Percentiles rank a stretch among this genome's conserved stretches.
Evolutionary conservation across 2,329 filamentous ascomycete species (phyloP).

Genomic region (Tolypocladium paradoxum): DNA sequence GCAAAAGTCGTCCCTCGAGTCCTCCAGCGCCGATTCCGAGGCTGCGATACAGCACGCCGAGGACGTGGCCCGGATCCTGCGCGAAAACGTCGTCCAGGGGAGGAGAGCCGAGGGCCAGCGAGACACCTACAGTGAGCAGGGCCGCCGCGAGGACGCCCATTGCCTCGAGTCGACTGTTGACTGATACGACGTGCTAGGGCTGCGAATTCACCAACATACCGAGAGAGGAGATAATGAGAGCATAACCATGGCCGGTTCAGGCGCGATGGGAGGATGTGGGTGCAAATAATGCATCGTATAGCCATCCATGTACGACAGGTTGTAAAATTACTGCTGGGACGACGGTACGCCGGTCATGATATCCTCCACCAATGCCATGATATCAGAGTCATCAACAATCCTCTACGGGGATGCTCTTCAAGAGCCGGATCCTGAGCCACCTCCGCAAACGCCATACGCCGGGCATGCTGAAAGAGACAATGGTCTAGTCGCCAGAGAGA

Average conservation of each 20-base stretch:
- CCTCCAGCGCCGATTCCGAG: constrained; percentile 45
- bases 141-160: background rate
- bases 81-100: constrained; percentile 85
- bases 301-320: constrained; percentile 9
- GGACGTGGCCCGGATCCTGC: constrained; percentile 69
- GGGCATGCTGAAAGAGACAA: constrained; percentile 8
- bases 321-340: constrained; percentile 5
- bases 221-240: constrained; percentile 91
- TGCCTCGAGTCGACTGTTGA: background rate
- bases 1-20: constrained; percentile 47
- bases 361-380: constrained; percentile 5
- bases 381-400: background rate
- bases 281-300: constrained; percentile 12
- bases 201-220: constrained; percentile 83
- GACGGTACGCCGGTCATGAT: constrained; percentile 9
- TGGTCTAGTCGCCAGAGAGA: constrained; percentile 61
- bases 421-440: constrained; percentile 2
- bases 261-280: constrained; percentile 19
- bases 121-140: constrained; percentile 47
- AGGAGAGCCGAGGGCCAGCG: constrained; percentile 30
- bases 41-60: constrained; percentile 68
- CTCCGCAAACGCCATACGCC: constrained; percentile 18
- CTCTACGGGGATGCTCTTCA: background rate
- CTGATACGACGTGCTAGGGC: constrained; percentile 38
- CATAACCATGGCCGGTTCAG: constrained; percentile 52